Evolutionary conservation across 768 basidiomycete species (phyloP).

Genomic region (Boletales sp.): DNA sequence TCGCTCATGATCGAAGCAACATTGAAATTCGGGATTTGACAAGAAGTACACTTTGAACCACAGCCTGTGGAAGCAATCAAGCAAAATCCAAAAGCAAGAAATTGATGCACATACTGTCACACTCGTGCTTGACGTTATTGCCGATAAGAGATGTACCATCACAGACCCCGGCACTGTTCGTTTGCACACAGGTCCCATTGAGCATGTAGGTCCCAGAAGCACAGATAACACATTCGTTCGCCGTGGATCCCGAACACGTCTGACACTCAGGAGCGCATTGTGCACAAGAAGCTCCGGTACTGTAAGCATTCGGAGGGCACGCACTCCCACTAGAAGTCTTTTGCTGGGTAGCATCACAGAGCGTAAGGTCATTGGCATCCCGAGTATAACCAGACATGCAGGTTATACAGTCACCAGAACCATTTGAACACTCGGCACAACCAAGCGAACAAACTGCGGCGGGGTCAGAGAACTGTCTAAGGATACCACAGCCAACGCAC

Average conservation of each 20-base stretch:
- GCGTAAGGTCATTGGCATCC: constrained; percentile 60
- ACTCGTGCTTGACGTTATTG: constrained; percentile 79
- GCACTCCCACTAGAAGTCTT: constrained; percentile 47
- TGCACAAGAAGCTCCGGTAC: constrained; percentile 50
- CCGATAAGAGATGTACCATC: constrained; percentile 65
- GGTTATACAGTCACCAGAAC: constrained; percentile 64
- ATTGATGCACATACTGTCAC: constrained; percentile 55
- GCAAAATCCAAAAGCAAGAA: not conserved
- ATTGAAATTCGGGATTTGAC: constrained; percentile 70
- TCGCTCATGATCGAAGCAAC: constrained; percentile 61
- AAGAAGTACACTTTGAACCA: constrained; percentile 77
- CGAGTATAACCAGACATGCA: constrained; percentile 72
- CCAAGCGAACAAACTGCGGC: constrained; percentile 65
- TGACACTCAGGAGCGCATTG: constrained; percentile 63
- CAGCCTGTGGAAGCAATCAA: constrained; percentile 50
- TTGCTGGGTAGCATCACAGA: constrained; percentile 54
- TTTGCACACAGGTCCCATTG: constrained; percentile 67
- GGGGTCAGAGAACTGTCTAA: not conserved
- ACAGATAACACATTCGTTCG: constrained; percentile 71
- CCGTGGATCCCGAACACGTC: constrained; percentile 66
- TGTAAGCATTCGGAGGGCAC: constrained; percentile 69
- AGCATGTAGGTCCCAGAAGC: constrained; percentile 56
- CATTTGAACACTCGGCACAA: constrained; percentile 65
- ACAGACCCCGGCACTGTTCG: constrained; percentile 70
- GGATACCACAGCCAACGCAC: constrained; percentile 33